These are phyloP conservation scores for Acorus gramineus DNA, from an alignment of 106 monocot genomes.

Conservation along the genomic window DNA sequence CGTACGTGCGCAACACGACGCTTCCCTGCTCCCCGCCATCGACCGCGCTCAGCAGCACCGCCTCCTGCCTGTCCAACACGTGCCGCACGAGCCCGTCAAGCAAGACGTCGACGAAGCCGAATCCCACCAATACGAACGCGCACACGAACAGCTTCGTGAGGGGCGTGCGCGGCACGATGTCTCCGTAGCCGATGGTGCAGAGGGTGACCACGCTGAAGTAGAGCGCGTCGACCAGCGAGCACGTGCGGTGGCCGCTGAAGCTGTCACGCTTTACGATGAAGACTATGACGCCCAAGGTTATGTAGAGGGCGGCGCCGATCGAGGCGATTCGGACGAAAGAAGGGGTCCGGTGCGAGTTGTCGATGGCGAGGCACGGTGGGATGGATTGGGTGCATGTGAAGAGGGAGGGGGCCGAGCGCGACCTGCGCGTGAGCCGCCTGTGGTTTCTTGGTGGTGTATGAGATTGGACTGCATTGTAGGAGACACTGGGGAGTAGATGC, in stretches of 20 bases:
- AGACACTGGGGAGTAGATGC: too few species aligned
- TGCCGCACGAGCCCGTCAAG: conserved; percentile 19
- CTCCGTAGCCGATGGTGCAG: conserved; percentile 25
- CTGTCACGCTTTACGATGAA: conserved; percentile 5
- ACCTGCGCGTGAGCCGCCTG: not conserved
- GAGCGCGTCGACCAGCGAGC: conserved; percentile 16
- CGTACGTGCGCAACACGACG: conserved; percentile 10
- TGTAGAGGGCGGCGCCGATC: conserved; percentile 8
- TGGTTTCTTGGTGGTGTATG: too few species aligned
- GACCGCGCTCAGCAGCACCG: conserved; percentile 18
- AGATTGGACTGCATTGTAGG: too few species aligned
- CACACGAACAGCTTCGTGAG: conserved; percentile 19
- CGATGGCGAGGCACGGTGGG: not conserved
- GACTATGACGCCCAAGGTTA: conserved; percentile 9
- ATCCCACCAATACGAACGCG: conserved; percentile 14
- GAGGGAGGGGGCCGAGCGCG: conserved; percentile 18
- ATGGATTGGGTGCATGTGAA: conserved; percentile 2
- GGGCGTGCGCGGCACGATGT: conserved; percentile 13
- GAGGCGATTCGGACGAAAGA: conserved; percentile 14
- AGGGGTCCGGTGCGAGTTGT: not conserved
- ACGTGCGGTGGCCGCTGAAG: conserved; percentile 12
- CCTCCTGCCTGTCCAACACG: conserved; percentile 25
- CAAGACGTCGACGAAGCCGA: conserved; percentile 23
- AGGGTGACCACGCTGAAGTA: conserved; percentile 25
- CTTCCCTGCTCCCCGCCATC: conserved; percentile 7